Percentiles rank a stretch among this genome's conserved stretches.
Evolutionary conservation across 805 yeast genomes (phyloP).

Genomic region (Starmerella ratchasimensis): DNA sequence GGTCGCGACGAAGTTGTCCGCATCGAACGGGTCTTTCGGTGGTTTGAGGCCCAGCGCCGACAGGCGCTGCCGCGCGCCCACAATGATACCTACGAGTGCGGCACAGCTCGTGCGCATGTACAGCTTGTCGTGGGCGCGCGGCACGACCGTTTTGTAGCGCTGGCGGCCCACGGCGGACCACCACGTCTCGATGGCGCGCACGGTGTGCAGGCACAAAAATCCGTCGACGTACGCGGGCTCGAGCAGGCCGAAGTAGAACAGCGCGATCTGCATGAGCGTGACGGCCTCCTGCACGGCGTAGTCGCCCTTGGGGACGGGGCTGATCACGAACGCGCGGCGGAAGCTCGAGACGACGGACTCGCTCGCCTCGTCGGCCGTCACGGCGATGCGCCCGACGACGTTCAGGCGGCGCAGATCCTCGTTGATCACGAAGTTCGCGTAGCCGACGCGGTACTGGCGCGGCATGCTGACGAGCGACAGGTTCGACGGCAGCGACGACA

Average conservation of each 20-base stretch:
- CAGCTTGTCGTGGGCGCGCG: slow-evolving; percentile 16
- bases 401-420: slow-evolving; percentile 61
- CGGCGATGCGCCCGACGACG: slow-evolving; percentile 76
- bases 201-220: slow-evolving; percentile 63
- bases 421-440: slow-evolving; percentile 48
- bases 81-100: slow-evolving; percentile 63
- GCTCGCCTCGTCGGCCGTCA: slow-evolving; percentile 49
- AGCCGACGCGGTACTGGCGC: slow-evolving; percentile 33
- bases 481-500: slow-evolving; percentile 67
- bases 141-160: slow-evolving; percentile 19
- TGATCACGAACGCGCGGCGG: slow-evolving; percentile 52
- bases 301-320: slow-evolving; percentile 34
- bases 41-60: slow-evolving; percentile 42
- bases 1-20: slow-evolving; percentile 50
- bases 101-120: slow-evolving; percentile 40
- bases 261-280: slow-evolving; percentile 55
- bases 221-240: slow-evolving; percentile 71
- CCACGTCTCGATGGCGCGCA: slow-evolving; percentile 60
- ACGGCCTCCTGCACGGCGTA: slow-evolving; percentile 67
- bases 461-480: slow-evolving; percentile 59
- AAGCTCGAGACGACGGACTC: slow-evolving; percentile 74
- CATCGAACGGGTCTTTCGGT: slow-evolving; percentile 76
- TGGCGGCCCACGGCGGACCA: slow-evolving; percentile 57
- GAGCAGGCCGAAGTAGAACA: slow-evolving; percentile 63
- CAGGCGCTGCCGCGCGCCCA: slow-evolving; percentile 52